These are phyloP conservation scores for Lasiodiplodia sp. DNA, from an alignment of 2,329 filamentous ascomycete genomes.

Conservation along the genomic window DNA sequence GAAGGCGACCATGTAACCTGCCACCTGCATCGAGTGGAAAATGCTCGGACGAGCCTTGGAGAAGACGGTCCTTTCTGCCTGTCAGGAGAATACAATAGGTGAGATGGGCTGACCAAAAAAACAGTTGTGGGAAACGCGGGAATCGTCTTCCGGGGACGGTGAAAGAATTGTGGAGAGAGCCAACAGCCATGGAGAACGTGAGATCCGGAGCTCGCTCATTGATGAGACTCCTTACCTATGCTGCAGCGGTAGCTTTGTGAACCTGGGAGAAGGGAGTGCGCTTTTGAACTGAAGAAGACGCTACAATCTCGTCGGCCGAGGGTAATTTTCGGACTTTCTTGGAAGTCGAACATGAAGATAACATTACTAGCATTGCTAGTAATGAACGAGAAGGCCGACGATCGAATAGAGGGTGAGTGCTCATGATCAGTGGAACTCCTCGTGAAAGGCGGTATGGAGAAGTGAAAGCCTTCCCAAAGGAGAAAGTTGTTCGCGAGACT, in stretches of 20 bases:
- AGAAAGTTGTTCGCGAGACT: not conserved
- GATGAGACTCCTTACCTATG: not conserved
- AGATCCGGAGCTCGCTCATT: not conserved
- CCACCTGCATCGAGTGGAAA: not conserved
- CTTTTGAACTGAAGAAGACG: not conserved
- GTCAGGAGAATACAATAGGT: not conserved
- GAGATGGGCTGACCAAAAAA: constrained; percentile 9
- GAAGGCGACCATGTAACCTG: not conserved
- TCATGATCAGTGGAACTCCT: not conserved
- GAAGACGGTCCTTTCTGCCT: not conserved
- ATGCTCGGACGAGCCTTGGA: not conserved
- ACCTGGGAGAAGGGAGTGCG: not conserved
- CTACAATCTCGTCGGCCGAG: not conserved
- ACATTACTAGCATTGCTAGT: not conserved
- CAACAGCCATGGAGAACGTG: not conserved
- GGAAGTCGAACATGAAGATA: not conserved
- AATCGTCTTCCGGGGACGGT: constrained; percentile 3
- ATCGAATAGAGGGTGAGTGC: not conserved
- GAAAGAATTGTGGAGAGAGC: constrained; percentile 9
- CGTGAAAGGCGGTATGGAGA: not conserved
- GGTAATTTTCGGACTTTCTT: not conserved
- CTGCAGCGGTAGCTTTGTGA: not conserved
- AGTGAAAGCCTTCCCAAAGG: not conserved
- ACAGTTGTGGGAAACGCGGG: not conserved
- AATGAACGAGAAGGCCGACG: not conserved